Evolutionary conservation across 1,139 yeast species (phyloP).

Genomic region (Geotrichum carabidarum): DNA sequence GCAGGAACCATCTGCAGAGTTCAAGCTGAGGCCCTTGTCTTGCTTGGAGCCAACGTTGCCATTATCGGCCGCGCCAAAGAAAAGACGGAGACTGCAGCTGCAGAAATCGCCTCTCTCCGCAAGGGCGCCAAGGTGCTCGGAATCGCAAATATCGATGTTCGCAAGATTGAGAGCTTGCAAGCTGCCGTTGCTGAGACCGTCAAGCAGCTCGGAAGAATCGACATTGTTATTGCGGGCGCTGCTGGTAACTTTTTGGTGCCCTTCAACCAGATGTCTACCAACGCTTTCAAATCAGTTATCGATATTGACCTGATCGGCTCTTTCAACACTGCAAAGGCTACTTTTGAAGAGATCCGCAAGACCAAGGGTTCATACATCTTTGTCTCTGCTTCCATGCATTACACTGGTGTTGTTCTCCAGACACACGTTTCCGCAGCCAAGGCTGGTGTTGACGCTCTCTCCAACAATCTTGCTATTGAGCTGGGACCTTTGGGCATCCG

Average conservation of each 20-base stretch:
- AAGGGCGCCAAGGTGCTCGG: constrained; percentile 62
- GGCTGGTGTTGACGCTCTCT: constrained; percentile 86
- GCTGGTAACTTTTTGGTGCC: constrained; percentile 89
- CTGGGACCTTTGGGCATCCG: constrained; percentile 83
- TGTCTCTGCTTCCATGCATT: constrained; percentile 82
- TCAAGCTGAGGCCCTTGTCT: constrained; percentile 75
- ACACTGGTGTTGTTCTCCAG: constrained; percentile 82
- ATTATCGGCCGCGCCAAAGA: constrained; percentile 70
- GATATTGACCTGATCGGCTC: constrained; percentile 82
- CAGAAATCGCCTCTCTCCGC: constrained; percentile 55
- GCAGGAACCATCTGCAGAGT: constrained; percentile 89
- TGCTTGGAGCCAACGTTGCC: constrained; percentile 80
- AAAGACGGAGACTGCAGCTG: constrained; percentile 62
- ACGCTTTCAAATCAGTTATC: constrained; percentile 82
- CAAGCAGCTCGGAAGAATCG: constrained; percentile 62
- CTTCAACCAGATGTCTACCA: constrained; percentile 68
- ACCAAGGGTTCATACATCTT: constrained; percentile 68
- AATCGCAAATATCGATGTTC: constrained; percentile 67
- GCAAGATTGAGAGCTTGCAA: constrained; percentile 54
- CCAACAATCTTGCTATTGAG: constrained; percentile 78
- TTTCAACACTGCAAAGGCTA: constrained; percentile 80
- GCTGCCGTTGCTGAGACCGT: constrained; percentile 64
- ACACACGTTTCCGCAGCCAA: constrained; percentile 88
- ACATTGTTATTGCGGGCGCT: constrained; percentile 87
- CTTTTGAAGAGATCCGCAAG: constrained; percentile 56